Conservation (phyloP, 441 rosid species). For the California macrophylla region DNA sequence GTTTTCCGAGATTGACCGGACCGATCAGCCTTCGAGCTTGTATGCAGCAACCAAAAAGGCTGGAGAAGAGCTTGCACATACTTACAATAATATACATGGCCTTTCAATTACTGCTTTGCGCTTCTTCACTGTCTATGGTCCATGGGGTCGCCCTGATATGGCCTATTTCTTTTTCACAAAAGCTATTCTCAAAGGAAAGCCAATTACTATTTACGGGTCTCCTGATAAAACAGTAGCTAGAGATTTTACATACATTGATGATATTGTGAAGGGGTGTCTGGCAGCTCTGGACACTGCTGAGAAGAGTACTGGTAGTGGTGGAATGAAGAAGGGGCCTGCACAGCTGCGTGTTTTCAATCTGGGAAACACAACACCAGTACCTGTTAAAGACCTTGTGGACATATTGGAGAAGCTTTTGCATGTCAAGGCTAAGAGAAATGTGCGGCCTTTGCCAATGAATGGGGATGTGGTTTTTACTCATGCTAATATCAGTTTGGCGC, state of each 20-base stretch:
- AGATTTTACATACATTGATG: constrained; percentile 94
- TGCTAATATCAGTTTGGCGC: constrained; percentile 85
- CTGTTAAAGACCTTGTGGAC: constrained; percentile 68
- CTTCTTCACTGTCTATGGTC: constrained; percentile 94
- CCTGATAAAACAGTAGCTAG: constrained; percentile 80
- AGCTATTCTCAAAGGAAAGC: constrained; percentile 74
- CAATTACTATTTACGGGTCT: constrained; percentile 63
- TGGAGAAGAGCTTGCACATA: constrained; percentile 95
- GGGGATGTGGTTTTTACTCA: constrained; percentile 92
- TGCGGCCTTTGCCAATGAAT: constrained; percentile 75
- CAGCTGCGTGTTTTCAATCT: constrained; percentile 82
- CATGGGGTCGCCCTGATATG: constrained; percentile 99
- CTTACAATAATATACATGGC: constrained; percentile 89
- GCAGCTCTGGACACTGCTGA: constrained; percentile 79
- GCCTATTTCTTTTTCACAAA: constrained; percentile 94
- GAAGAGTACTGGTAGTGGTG: constrained; percentile 94
- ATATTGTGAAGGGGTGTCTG: constrained; percentile 88
- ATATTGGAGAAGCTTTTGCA: constrained; percentile 77
- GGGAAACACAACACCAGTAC: constrained; percentile 26
- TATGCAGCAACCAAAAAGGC: constrained; percentile 97
- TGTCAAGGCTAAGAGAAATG: constrained; percentile 70
- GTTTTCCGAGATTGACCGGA: constrained; percentile 74
- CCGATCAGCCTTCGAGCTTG: constrained; percentile 96
- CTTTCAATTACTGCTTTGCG: constrained; percentile 85
- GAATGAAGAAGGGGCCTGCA: constrained; percentile 84